Conservation (phyloP, 441 rosid species). For the Bruguiera hainesii region DNA sequence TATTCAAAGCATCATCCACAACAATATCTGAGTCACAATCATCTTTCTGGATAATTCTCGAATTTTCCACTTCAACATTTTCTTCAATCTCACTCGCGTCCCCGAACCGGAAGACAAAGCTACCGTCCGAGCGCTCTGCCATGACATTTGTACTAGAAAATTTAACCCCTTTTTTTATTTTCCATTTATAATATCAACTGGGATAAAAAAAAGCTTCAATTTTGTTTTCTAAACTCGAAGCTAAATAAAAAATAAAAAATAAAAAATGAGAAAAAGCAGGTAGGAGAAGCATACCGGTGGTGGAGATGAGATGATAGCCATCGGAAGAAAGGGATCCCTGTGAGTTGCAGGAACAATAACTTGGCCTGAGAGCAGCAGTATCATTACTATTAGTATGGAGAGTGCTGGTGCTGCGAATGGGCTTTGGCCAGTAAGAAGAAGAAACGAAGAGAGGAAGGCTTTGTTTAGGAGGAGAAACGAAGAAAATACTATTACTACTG, state of each 20-base stretch:
- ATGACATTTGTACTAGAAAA: background rate
- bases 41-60: slow-evolving; percentile 13
- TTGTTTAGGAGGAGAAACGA: too few relatives aligned
- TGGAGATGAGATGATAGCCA: slow-evolving; percentile 29
- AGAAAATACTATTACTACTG: too few relatives aligned
- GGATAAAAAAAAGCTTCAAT: too few relatives aligned
- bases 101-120: slow-evolving; percentile 59
- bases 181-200: too few relatives aligned
- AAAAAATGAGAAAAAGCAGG: background rate
- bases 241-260: background rate
- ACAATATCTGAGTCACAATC: slow-evolving; percentile 18
- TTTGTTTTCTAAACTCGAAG: background rate
- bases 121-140: slow-evolving; percentile 63
- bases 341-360: background rate
- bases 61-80: slow-evolving; percentile 17
- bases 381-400: too few relatives aligned
- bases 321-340: slow-evolving; percentile 17
- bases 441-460: too few relatives aligned
- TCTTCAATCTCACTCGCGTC: slow-evolving; percentile 37
- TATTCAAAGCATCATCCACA: slow-evolving; percentile 19
- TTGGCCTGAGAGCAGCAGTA: slow-evolving; percentile 3
- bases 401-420: too few relatives aligned
- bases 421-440: too few relatives aligned
- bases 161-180: too few relatives aligned
- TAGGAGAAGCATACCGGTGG: slow-evolving; percentile 20